A percentile compares a stretch with the other conserved stretches of the same genome.
Conservation (phyloP, 306 rosid genomes). For the Cajanus cajan region DNA sequence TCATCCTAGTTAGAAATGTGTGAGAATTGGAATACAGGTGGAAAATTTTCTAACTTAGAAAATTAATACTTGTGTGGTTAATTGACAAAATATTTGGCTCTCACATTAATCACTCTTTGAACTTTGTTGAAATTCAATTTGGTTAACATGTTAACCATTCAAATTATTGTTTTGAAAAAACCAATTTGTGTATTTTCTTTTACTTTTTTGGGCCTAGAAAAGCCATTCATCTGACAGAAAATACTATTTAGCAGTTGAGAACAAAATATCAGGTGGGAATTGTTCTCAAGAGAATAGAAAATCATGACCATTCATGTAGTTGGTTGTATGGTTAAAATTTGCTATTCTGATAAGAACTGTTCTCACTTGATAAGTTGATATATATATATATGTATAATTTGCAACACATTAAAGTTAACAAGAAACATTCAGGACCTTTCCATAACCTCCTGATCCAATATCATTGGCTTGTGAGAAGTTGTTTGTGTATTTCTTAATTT, state of each 20-base stretch:
- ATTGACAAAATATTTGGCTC: not conserved
- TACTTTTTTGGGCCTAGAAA: not conserved
- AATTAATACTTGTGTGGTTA: not conserved
- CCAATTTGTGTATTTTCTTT: not conserved
- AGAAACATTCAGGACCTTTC: slow-evolving; percentile 45
- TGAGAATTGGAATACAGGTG: not conserved
- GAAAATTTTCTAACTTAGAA: not conserved
- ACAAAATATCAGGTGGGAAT: not conserved
- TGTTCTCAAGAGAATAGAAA: not conserved
- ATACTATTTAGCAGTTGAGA: not conserved
- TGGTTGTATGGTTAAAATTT: not conserved
- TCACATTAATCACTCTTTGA: not conserved
- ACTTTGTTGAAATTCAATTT: not conserved
- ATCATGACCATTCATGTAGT: not conserved
- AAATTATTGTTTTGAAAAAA: not conserved
- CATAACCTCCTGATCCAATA: slow-evolving; percentile 59
- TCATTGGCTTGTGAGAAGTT: slow-evolving; percentile 35
- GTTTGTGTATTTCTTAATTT: slow-evolving; percentile 52
- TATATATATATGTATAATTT: not conserved
- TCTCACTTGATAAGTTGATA: not conserved
- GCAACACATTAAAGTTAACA: not conserved
- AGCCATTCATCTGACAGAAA: not conserved
- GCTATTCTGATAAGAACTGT: not conserved
- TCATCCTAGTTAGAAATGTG: not conserved
- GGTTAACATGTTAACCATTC: not conserved